Conservation (phyloP, 2,329 filamentous ascomycete genomes). For the Mariannaea elegans region DNA sequence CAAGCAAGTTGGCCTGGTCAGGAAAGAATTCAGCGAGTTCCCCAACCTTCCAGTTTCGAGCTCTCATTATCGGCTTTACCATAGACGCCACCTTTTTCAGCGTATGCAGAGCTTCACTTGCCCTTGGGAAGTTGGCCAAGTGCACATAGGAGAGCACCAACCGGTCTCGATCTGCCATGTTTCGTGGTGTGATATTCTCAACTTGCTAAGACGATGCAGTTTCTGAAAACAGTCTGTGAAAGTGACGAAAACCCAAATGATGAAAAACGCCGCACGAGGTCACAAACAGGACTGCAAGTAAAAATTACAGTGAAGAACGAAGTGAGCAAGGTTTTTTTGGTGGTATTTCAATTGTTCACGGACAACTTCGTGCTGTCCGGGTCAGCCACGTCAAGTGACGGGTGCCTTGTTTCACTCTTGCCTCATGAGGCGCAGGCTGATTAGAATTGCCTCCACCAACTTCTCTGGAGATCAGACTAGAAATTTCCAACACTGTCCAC, state of each 20-base stretch:
- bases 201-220: constrained; percentile 8
- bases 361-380: not conserved
- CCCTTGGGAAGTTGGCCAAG: constrained; percentile 55
- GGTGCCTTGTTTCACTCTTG: constrained; percentile 33
- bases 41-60: constrained; percentile 80
- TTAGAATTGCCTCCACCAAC: constrained; percentile 4
- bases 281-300: not conserved
- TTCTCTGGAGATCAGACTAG: constrained; percentile 31
- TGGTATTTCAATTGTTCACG: not conserved
- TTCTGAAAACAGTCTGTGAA: constrained; percentile 14
- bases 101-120: constrained; percentile 62
- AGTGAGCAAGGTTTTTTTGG: not conserved
- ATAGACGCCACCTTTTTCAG: constrained; percentile 85
- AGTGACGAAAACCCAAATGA: not conserved
- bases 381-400: constrained; percentile 34
- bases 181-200: constrained; percentile 6
- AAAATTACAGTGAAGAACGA: not conserved
- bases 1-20: constrained; percentile 75
- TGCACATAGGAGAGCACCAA: constrained; percentile 60
- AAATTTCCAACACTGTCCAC: constrained; percentile 31
- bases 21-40: constrained; percentile 89
- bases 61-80: constrained; percentile 95
- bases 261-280: not conserved
- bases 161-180: constrained; percentile 48
- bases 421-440: constrained; percentile 22